Conservation (phyloP, 2,329 filamentous ascomycete species). For the Botrytis deweyae region DNA sequence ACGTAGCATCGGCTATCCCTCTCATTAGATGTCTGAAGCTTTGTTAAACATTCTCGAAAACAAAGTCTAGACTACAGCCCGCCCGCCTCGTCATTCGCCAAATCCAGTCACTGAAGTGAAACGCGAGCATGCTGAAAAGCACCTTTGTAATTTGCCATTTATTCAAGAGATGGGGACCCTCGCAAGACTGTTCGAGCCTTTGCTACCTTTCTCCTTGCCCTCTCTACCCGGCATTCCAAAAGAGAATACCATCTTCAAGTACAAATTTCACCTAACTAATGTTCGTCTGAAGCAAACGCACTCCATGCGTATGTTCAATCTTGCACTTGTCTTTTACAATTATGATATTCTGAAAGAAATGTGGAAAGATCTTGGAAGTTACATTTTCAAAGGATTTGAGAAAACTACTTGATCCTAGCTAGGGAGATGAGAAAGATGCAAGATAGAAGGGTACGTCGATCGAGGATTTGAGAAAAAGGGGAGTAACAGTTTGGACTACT, state of each 20-base stretch:
- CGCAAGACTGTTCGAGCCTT: slow-evolving; percentile 21
- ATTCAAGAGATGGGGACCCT: slow-evolving; percentile 22
- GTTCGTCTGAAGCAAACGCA: not conserved
- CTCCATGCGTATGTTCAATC: not conserved
- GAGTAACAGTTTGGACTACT: not conserved
- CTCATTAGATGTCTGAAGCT: slow-evolving; percentile 28
- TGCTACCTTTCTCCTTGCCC: slow-evolving; percentile 23
- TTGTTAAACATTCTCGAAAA: slow-evolving; percentile 24
- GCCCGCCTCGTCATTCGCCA: slow-evolving; percentile 12
- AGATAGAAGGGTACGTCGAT: not conserved
- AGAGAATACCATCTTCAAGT: not conserved
- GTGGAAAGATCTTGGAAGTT: too few relatives aligned
- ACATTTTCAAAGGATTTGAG: not conserved
- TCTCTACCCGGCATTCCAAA: not conserved
- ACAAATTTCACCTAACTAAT: not conserved
- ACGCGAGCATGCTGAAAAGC: slow-evolving; percentile 11
- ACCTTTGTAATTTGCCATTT: slow-evolving; percentile 24
- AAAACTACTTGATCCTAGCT: not conserved
- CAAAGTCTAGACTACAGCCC: slow-evolving; percentile 23
- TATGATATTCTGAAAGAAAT: not conserved
- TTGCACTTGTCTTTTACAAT: not conserved
- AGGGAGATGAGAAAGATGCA: not conserved
- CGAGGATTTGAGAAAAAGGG: not conserved
- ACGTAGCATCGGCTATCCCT: slow-evolving; percentile 24
- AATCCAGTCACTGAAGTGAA: not conserved